A percentile compares a stretch with the other conserved stretches of the same genome.
Conservation (phyloP, 1,139 yeast species). For the Hanseniaspora sp. region DNA sequence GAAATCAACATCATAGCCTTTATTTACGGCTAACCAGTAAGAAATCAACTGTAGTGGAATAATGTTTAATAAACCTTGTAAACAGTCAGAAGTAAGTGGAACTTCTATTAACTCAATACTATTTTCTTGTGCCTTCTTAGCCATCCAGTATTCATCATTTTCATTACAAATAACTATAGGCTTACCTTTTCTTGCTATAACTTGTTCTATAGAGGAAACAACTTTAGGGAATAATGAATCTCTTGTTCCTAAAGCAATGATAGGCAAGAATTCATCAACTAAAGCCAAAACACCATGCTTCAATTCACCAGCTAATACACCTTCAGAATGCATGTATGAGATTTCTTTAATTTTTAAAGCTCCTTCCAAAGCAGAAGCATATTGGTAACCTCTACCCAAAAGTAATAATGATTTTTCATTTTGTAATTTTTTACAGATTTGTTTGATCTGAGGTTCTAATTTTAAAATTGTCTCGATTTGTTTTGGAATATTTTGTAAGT, state of each 20-base stretch:
- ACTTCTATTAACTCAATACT: slow-evolving; percentile 63
- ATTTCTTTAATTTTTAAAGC: slow-evolving; percentile 97
- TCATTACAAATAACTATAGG: slow-evolving; percentile 90
- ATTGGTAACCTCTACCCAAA: slow-evolving; percentile 95
- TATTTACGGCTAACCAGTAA: slow-evolving; percentile 91
- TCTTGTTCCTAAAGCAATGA: slow-evolving; percentile 92
- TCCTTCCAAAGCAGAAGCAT: slow-evolving; percentile 95
- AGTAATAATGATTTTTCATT: slow-evolving; percentile 78
- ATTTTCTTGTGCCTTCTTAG: slow-evolving; percentile 34
- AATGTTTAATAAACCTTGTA: slow-evolving; percentile 91
- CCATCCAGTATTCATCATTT: slow-evolving; percentile 57
- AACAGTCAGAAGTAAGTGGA: slow-evolving; percentile 91
- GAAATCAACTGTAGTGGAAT: slow-evolving; percentile 93
- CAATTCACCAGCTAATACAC: slow-evolving; percentile 96
- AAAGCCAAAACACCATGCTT: slow-evolving; percentile 97
- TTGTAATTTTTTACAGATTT: slow-evolving; percentile 62
- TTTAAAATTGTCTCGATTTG: slow-evolving; percentile 71
- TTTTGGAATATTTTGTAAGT: slow-evolving; percentile 70
- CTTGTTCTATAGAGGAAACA: slow-evolving; percentile 92
- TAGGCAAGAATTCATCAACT: slow-evolving; percentile 87
- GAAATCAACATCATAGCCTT: slow-evolving; percentile 95
- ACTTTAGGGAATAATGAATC: slow-evolving; percentile 95
- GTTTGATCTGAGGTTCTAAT: slow-evolving; percentile 63
- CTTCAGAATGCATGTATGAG: slow-evolving; percentile 98
- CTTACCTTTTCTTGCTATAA: slow-evolving; percentile 91